Evolutionary conservation across 805 yeast genomes (phyloP), one percentile per base, ranked within the genome.

Genomic region (Candida germanica): DNA sequence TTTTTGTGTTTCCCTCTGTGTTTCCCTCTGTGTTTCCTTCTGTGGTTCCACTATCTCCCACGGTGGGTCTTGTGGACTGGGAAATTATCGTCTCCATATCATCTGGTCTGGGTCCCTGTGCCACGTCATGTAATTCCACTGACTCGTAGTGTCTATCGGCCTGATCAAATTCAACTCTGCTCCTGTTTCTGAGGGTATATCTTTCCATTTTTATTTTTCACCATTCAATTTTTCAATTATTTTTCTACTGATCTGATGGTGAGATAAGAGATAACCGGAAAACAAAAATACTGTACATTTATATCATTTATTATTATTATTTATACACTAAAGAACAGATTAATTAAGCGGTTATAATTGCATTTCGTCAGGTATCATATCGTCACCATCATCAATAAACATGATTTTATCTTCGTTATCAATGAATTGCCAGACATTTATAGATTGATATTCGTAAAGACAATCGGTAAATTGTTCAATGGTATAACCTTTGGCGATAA

Each of bases 401-500:
- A 78, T 75, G 50, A 83, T 65, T 27, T 71, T 71, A 47, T 76
- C 81, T 36, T 83, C 87, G 38, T 83, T 82, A 38, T 83, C 87
- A 19, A 81, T 71, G 29, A 74, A 66, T 53, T 83, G 83, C 89
- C 95, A 86, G 21, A 89, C 76, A 29, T 80, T 80, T 41, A 86
- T 68, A 21, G 71, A 71, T 23, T 77, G 73, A 58, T 91, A 91
- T 56, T 85, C 89, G 29, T 69, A 68, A 29, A 91, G 68, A 70
- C 95, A 85, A 39, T 77, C 82, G 36, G 72, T 76, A 46, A 91
- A 75, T 55, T 87, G 87, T 44, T 80, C 75, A 50, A 81, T 80
- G 0, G 95, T 87, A 61, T 76, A 91, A 4, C 96, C 96, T 61
- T 83, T 82, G 23, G 85, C 83, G 26, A 87, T 65, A 21, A 83